Percentiles rank a stretch among this genome's conserved stretches.
Conservation (phyloP, 2,329 filamentous ascomycete species). For the Dothistroma septosporum region DNA sequence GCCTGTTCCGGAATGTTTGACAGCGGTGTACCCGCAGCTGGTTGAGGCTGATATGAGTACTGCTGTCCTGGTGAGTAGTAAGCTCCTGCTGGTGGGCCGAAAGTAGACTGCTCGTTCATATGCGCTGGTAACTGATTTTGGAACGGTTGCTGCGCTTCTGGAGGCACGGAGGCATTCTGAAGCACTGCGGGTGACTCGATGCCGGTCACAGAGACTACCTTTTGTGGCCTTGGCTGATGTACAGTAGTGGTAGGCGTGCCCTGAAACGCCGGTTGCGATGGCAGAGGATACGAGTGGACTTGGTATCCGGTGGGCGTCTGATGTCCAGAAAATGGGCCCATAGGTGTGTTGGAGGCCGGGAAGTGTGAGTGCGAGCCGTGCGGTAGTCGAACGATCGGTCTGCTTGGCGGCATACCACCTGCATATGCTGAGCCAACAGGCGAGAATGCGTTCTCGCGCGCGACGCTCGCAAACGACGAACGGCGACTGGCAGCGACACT, state of each 20-base stretch:
- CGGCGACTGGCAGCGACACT: constrained; percentile 84
- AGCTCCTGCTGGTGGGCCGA: constrained; percentile 32
- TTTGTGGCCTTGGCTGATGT: constrained; percentile 93
- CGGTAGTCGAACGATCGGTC: constrained; percentile 80
- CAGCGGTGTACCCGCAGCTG: constrained; percentile 73
- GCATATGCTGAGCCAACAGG: constrained; percentile 67
- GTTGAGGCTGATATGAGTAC: constrained; percentile 63
- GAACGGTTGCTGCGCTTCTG: constrained; percentile 75
- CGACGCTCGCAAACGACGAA: constrained; percentile 69
- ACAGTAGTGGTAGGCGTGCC: constrained; percentile 66
- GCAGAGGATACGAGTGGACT: constrained; percentile 50
- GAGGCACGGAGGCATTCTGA: constrained; percentile 46
- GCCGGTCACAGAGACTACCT: constrained; percentile 85
- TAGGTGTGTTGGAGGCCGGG: constrained; percentile 31
- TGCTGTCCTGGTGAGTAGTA: constrained; percentile 48
- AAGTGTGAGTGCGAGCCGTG: constrained; percentile 49
- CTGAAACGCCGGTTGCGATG: constrained; percentile 56
- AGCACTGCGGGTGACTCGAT: constrained; percentile 77
- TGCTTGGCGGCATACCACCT: constrained; percentile 48
- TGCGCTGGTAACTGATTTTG: constrained; percentile 88
- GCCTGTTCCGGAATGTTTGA: constrained; percentile 91
- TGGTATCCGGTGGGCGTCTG: constrained; percentile 50
- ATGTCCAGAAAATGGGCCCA: constrained; percentile 31
- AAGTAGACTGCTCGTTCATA: constrained; percentile 54
- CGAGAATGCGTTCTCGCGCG: constrained; percentile 71